Percentiles rank a stretch among this genome's conserved stretches.
phyloP scores from a whole-genome alignment of 306 rosid genomes.

The Malus sylvestris region DNA sequence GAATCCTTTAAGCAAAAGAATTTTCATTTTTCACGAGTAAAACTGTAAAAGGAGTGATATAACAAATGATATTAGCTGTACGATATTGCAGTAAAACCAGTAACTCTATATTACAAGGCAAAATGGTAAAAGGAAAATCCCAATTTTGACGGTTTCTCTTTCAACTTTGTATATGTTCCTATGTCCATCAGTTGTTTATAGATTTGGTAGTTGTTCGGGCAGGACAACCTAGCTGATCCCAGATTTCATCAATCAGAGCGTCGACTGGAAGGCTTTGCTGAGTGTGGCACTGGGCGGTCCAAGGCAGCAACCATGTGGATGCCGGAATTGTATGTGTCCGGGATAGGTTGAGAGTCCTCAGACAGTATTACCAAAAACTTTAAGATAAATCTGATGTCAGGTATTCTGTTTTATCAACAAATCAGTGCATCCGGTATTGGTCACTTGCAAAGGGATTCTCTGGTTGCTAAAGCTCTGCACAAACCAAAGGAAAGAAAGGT shows the following conservation, averaged over 20 bases:
- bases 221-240: neutral
- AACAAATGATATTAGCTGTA: neutral
- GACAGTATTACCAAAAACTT: neutral
- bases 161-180: neutral
- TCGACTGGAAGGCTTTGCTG: neutral
- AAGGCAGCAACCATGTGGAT: neutral
- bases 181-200: neutral
- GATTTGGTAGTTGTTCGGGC: neutral
- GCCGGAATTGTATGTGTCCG: neutral
- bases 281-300: neutral
- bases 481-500: constrained; percentile 7
- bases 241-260: neutral
- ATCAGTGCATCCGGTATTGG: neutral
- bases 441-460: constrained; percentile 33
- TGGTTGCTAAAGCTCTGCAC: constrained; percentile 64
- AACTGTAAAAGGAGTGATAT: no score
- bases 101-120: neutral
- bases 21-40: neutral
- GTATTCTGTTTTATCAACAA: constrained; percentile 1
- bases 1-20: neutral
- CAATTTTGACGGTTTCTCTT: neutral
- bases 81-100: neutral
- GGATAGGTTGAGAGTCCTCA: neutral
- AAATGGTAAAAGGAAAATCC: neutral
- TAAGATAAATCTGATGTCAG: neutral